Evolutionary conservation across 2,329 filamentous ascomycete species (phyloP).

Genomic region (Cladobotryum mycophilum): DNA sequence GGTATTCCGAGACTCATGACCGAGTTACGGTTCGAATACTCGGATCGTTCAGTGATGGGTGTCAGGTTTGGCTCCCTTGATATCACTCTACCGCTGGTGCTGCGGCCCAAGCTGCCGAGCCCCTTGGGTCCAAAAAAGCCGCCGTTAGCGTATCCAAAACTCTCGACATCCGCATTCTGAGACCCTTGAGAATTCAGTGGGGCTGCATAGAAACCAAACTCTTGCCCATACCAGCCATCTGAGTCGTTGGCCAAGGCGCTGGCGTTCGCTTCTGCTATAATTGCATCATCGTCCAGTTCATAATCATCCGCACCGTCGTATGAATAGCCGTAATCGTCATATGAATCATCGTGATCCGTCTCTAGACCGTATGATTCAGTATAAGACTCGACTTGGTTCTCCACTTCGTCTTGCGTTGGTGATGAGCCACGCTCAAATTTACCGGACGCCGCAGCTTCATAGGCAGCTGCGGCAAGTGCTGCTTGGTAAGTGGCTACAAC

Average conservation of each 20-base stretch:
- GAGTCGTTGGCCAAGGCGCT: constrained; percentile 87
- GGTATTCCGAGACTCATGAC: constrained; percentile 62
- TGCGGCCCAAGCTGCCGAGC: constrained; percentile 48
- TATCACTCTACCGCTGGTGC: constrained; percentile 64
- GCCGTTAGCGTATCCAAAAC: constrained; percentile 64
- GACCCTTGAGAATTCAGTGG: constrained; percentile 40
- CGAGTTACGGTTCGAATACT: constrained; percentile 92
- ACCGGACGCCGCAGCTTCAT: constrained; percentile 67
- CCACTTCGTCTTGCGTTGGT: constrained; percentile 27
- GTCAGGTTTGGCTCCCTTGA: constrained; percentile 87
- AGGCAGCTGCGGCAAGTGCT: constrained; percentile 75
- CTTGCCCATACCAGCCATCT: constrained; percentile 90
- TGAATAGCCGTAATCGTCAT: constrained; percentile 47
- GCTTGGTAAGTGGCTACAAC: constrained; percentile 66
- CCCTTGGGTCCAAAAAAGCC: constrained; percentile 83
- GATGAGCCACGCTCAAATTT: constrained; percentile 61
- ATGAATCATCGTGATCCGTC: constrained; percentile 28
- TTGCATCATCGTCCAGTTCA: constrained; percentile 75
- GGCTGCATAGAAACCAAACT: constrained; percentile 90
- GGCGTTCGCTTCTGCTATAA: constrained; percentile 92
- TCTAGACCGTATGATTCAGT: too few relatives aligned
- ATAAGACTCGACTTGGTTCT: constrained; percentile 4
- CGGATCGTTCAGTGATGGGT: constrained; percentile 90
- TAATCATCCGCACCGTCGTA: constrained; percentile 62
- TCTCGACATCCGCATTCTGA: constrained; percentile 31